Evolutionary conservation across 1,284 basidiomycete species (phyloP), one percentile per base, ranked within the genome.

Genomic region (Trichosporon coremiiforme): DNA sequence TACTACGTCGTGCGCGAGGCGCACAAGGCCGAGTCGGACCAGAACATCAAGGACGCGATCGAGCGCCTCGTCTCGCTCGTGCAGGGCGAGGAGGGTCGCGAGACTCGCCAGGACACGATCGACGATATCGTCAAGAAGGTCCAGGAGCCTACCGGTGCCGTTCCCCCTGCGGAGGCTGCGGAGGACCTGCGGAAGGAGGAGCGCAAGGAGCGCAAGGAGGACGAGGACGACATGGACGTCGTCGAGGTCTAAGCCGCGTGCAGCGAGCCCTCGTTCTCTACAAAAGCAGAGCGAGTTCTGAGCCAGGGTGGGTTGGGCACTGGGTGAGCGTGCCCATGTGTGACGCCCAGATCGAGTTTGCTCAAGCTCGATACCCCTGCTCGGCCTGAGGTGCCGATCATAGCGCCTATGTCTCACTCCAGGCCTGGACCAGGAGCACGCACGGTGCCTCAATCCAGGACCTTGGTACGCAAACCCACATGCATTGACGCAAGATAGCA

Each of bases 1-100:
- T 99, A 99, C 82, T 89, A 91, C 76, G 90, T 99, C 50, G 85
- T 98, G 35, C 87, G 93, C 60, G 89, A 88, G 25, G 86, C 91
- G 10, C 96, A 99, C 80, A 87, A 91, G 75, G 87, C 86, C 13
- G 96, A 99, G 84, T 85, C 84, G 2, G 90, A 90, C 22, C 91
- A 94, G 13, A 76, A 90, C 88, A 87, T 90, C 68, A 86, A 86
- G 22, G 89, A 89, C 76, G 87, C 87, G 50, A 89, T 90, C 57
- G 90, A 91, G 76, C 87, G 91, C 22, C 85, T 94, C 10, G 92
- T 94, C 9, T 88, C 87, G 72, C 80, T 93, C 55, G 78, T 94
- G 41, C 90, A 94, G 82, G 86, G 91, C 7, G 88, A 90, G 9
- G 91, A 92, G 77, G 87, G 86, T 2, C 79, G 83, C 1, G 87